Evolutionary conservation across 2,329 filamentous ascomycete genomes (phyloP), one percentile per base, ranked within the genome.

Genomic region (Ilyonectria destructans): DNA sequence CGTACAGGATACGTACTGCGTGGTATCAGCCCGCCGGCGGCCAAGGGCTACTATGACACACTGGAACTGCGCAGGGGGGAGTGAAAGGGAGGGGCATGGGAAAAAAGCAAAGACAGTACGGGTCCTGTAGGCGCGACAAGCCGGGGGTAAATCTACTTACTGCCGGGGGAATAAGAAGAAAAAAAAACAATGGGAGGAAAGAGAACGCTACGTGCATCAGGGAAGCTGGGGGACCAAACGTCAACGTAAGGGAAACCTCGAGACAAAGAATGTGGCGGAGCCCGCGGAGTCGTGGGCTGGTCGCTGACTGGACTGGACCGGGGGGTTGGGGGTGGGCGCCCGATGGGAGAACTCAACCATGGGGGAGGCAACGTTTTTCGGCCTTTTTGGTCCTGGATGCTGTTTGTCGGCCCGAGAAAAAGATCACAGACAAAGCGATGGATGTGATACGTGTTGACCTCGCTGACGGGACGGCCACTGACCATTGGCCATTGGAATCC

Each of bases 191-290:
- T 57, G 51, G 57, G 60, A 63, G 62, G 57, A 68, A 68, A 13
- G 45, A 43, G 52, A 48, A 35, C 51, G 29, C 48, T 33, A 52
- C 29, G 10, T 33, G 35, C 58, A 35, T 37, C 59, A 55, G 37
- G 64, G 31, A 26, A 26, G 23, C 52, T 17, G 29, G 31, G 19
- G 46, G 52, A 67, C 54, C 64, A 48, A 57, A 63, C 40, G 46
- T 63, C 65, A 69, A 65, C 62, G 67, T 67, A 68, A 73, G 51
- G 62, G 60, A 71, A 74, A 72, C 46, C 52, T 56, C 65, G 43
- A 19, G 48, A 58, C 67, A 58, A 62, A 64, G 62, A 19, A 31
- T 29, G 69, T 63, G 69, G 66, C 66, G 66, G 68, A 68, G 60
- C 45, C 45, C 68, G 43, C 31, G 31, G 31, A 43, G 40, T 43